phyloP scores from a whole-genome alignment of 805 yeast genomes.

The Pichia sporocuriosa region DNA sequence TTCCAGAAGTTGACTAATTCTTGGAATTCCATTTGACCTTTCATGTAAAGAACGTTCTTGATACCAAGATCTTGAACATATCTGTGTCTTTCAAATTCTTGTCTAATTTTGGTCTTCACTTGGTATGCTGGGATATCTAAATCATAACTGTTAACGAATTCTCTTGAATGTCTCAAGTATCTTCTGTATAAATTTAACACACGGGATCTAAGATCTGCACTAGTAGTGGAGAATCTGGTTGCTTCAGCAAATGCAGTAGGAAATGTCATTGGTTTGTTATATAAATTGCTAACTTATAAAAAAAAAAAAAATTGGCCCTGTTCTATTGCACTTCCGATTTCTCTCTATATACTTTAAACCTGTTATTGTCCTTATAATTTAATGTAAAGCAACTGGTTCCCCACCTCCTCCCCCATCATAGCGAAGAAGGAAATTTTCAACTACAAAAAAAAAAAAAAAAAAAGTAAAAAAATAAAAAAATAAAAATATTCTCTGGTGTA shows the following conservation, averaged over 20 bases:
- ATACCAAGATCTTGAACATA: slow-evolving; percentile 61
- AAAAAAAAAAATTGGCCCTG: no score
- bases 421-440: no score
- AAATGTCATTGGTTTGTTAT: slow-evolving; percentile 39
- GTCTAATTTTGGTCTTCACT: slow-evolving; percentile 78
- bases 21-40: slow-evolving; percentile 89
- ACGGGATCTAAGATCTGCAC: slow-evolving; percentile 54
- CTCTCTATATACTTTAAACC: no score
- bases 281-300: neutral
- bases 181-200: slow-evolving; percentile 68
- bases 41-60: slow-evolving; percentile 62
- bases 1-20: slow-evolving; percentile 87
- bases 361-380: no score
- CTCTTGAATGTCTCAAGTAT: slow-evolving; percentile 52
- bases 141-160: slow-evolving; percentile 54
- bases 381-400: no score
- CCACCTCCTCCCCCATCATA: no score
- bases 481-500: no score
- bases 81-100: slow-evolving; percentile 81
- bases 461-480: no score
- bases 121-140: slow-evolving; percentile 72
- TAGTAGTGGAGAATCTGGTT: slow-evolving; percentile 56
- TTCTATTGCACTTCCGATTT: neutral
- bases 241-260: slow-evolving; percentile 84
- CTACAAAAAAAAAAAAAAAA: no score